Base-by-base conservation (phyloP, 2,329 filamentous ascomycete genomes). In the Calonectria pteridis region DNA sequence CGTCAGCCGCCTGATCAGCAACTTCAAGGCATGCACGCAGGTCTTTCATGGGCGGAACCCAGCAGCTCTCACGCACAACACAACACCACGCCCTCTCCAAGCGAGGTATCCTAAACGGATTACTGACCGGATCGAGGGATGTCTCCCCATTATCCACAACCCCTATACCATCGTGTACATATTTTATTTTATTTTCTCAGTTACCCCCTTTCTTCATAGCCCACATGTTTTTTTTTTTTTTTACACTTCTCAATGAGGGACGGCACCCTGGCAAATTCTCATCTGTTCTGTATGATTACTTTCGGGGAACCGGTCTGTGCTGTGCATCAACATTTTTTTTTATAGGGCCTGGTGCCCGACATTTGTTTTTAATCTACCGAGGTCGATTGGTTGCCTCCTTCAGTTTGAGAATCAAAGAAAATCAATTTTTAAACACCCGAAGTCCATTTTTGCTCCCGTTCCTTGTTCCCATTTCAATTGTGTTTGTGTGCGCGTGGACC, bases 1-100 rank as follows among this genome's bases (percentile, higher is more conserved):
- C 71, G 77, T 78, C 77, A 78, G 77, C 77, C 77, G 65, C 76
- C 67, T 69, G 76, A 77, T 78, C 75, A 79, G 76, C 78, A 78
- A 37, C 33, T 58, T 31, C 72, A 73, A 69, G 68, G 64, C 69
- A 65, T 53, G 64, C 76, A 37, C 50, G 37, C 76, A 35, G 67
- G 55, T 40, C 62, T 70, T 53, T 53, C 58, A 68, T 46, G 53
- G 55, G 67, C 71, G 70, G 67, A 72, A 71, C 53, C 65, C 26
- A 69, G 65, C 33, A 62, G 55, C 55, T 70, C 69, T 66, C 35
- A 53, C 40, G 33, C 72, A 68, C 58, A 78, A 68, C 62, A 78
- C 72, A 72, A 67, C 64, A 68, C 64, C 64, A 72, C 63, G 65
- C 26, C 51, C 33, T 35, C 53, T 28, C 31, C 29, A 65, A 55